Evolutionary conservation across 139 green algal species (phyloP).

Genomic region (Chlamydomonas sp.): DNA sequence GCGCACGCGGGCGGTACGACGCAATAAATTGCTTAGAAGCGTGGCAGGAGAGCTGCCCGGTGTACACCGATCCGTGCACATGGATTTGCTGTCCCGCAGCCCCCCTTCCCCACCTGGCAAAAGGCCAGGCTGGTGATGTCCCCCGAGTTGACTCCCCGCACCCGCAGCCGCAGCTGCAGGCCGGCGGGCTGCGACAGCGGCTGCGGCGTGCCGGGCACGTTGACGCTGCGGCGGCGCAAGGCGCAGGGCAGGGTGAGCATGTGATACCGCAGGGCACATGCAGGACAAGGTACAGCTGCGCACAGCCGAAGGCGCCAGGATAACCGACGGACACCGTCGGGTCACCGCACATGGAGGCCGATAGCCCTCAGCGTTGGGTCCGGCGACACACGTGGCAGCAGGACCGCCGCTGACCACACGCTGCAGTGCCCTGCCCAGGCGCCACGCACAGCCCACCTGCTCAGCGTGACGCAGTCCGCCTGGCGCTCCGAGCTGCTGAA

Average conservation of each 20-base stretch:
- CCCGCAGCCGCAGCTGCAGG: slow-evolving; percentile 53
- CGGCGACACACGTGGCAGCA: neutral
- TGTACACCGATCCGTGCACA: no score
- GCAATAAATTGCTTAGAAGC: no score
- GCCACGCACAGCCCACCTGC: neutral
- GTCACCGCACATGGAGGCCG: neutral
- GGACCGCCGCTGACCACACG: neutral
- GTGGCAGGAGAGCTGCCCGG: no score
- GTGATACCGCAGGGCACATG: neutral
- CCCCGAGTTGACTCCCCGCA: slow-evolving; percentile 27
- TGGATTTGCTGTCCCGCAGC: no score
- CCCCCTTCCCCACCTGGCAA: slow-evolving; percentile 33
- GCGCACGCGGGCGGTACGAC: no score
- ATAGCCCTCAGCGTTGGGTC: neutral
- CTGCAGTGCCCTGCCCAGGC: neutral
- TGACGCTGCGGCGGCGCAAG: slow-evolving; percentile 10
- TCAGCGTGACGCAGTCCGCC: slow-evolving; percentile 15
- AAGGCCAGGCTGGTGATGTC: slow-evolving; percentile 47
- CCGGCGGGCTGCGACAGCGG: slow-evolving; percentile 39
- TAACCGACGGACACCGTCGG: neutral
- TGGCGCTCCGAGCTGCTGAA: slow-evolving; percentile 34
- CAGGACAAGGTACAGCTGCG: neutral
- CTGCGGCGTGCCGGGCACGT: neutral
- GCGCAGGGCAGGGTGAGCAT: no score
- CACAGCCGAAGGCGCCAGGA: neutral